Evolutionary conservation across 2,329 filamentous ascomycete genomes (phyloP).

Genomic region (Penicillium sp.): DNA sequence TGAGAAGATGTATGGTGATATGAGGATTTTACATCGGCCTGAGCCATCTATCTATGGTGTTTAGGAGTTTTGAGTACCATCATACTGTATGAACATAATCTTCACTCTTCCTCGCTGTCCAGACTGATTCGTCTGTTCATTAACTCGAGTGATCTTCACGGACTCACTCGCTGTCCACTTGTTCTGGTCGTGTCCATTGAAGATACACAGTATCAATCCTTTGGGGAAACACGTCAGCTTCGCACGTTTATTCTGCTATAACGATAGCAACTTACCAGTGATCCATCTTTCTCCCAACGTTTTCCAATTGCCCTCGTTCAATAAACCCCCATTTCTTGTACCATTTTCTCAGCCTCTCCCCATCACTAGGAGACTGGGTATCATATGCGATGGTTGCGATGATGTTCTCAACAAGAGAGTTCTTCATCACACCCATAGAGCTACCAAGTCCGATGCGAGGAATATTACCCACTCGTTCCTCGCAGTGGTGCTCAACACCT

Average conservation of each 20-base stretch:
- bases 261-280: slow-evolving; percentile 28
- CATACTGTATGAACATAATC: not conserved
- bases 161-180: not conserved
- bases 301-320: slow-evolving; percentile 39
- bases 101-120: not conserved
- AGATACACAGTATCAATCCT: slow-evolving; percentile 22
- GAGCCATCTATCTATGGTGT: not conserved
- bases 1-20: not conserved
- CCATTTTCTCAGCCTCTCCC: slow-evolving; percentile 38
- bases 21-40: not conserved
- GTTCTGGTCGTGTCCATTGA: slow-evolving; percentile 10
- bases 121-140: not conserved
- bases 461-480: slow-evolving; percentile 1
- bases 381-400: slow-evolving; percentile 44
- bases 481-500: slow-evolving; percentile 13
- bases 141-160: not conserved
- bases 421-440: not conserved
- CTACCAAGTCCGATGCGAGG: slow-evolving; percentile 2
- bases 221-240: not conserved
- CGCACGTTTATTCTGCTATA: not conserved
- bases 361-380: slow-evolving; percentile 31
- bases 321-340: slow-evolving; percentile 42
- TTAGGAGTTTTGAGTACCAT: not conserved
- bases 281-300: slow-evolving; percentile 41
- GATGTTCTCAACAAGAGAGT: slow-evolving; percentile 29